Conservation (phyloP, 2,329 filamentous ascomycete species). For the Calonectria hongkongensis region DNA sequence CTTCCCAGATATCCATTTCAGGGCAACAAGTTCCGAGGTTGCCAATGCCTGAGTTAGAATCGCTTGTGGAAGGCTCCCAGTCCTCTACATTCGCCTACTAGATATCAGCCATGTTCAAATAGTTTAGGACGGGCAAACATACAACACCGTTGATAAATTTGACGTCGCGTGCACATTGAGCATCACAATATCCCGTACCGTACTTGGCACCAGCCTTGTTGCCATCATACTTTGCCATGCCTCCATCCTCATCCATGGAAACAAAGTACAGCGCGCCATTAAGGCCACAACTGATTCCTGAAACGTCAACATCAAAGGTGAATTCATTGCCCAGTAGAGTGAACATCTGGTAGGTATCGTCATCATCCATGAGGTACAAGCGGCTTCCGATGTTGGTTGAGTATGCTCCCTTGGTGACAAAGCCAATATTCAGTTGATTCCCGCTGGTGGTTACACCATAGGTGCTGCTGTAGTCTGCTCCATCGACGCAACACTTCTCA, state of each 20-base stretch:
- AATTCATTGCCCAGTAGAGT: slow-evolving; percentile 80
- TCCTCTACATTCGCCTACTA: slow-evolving; percentile 68
- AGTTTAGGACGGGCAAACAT: slow-evolving; percentile 45
- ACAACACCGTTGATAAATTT: slow-evolving; percentile 74
- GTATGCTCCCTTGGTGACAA: slow-evolving; percentile 71
- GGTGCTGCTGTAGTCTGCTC: slow-evolving; percentile 69
- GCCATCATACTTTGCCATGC: slow-evolving; percentile 67
- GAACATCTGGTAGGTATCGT: slow-evolving; percentile 78
- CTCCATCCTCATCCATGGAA: slow-evolving; percentile 76
- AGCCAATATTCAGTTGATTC: slow-evolving; percentile 71
- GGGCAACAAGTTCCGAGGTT: slow-evolving; percentile 73
- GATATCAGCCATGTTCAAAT: neutral
- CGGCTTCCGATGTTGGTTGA: slow-evolving; percentile 71
- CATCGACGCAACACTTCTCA: slow-evolving; percentile 70
- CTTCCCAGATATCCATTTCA: slow-evolving; percentile 78
- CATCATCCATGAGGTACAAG: slow-evolving; percentile 77
- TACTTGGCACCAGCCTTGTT: slow-evolving; percentile 75
- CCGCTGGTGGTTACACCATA: slow-evolving; percentile 72
- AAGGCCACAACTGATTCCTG: slow-evolving; percentile 79
- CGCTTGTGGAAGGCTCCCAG: slow-evolving; percentile 70
- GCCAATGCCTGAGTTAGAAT: slow-evolving; percentile 72
- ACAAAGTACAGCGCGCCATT: slow-evolving; percentile 82
- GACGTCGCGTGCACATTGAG: slow-evolving; percentile 70
- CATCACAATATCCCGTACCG: slow-evolving; percentile 74
- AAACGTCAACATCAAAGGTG: slow-evolving; percentile 82